A percentile compares a stretch with the other conserved stretches of the same genome.
phyloP scores from a whole-genome alignment of 345 rosid species.

The Rhizophora apiculata region DNA sequence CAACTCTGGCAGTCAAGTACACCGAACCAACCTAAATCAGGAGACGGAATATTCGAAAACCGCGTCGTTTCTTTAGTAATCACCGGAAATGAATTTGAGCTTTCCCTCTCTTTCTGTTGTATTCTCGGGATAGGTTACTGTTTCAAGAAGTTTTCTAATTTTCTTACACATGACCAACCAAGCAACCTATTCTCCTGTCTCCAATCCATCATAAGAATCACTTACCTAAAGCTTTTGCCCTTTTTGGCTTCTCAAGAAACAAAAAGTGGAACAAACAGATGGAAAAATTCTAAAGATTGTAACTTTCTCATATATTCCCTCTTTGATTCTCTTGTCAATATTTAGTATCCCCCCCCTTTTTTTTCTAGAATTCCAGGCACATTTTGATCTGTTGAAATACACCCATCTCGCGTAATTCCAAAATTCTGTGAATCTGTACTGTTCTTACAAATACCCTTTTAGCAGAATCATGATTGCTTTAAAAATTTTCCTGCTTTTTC shows the following conservation, averaged over 20 bases:
- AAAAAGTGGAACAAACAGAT: background rate
- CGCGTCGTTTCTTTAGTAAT: no score
- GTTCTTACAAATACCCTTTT: background rate
- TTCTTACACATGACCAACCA: slow-evolving; percentile 4
- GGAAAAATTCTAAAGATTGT: background rate
- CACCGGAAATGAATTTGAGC: background rate
- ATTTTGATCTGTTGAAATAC: no score
- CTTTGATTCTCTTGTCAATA: slow-evolving; percentile 3
- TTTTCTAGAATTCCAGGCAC: no score
- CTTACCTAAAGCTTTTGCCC: background rate
- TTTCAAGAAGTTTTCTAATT: slow-evolving; percentile 6
- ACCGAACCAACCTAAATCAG: background rate
- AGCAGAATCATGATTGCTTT: slow-evolving; percentile 31
- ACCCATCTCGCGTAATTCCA: background rate
- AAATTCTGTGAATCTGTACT: background rate
- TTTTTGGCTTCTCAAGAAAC: slow-evolving; percentile 9
- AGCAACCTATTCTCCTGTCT: background rate
- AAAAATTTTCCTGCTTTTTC: slow-evolving; percentile 34
- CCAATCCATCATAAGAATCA: background rate
- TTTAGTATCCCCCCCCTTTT: background rate
- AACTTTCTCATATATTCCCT: slow-evolving; percentile 8
- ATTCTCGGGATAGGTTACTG: background rate
- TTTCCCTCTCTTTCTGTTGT: background rate
- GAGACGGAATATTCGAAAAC: slow-evolving; percentile 16
- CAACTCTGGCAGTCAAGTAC: background rate